phyloP scores from a whole-genome alignment of 75 land plant genomes.

The Pinus albicaulis region DNA sequence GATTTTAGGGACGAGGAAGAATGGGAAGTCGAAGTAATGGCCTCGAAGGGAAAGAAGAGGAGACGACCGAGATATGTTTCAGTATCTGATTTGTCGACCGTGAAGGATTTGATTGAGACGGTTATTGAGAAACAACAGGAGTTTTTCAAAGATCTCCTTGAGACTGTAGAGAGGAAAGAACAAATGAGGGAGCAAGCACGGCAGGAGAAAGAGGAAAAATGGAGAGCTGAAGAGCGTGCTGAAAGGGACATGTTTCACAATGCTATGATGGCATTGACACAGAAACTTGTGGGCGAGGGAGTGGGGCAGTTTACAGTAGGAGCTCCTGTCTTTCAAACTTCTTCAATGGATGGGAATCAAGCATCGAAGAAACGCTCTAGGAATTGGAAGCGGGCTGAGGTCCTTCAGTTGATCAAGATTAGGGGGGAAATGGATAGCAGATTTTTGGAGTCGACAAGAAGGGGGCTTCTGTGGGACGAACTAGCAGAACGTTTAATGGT shows the following conservation, averaged over 20 bases:
- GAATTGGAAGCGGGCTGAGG: slow-evolving; percentile 47
- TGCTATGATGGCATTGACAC: slow-evolving; percentile 14
- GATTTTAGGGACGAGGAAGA: slow-evolving; percentile 2
- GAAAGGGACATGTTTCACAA: slow-evolving; percentile 19
- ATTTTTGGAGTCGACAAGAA: slow-evolving; percentile 12
- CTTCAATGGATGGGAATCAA: slow-evolving; percentile 4
- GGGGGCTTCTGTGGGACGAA: slow-evolving; percentile 35
- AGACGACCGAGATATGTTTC: slow-evolving; percentile 16
- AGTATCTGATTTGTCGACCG: slow-evolving; percentile 28
- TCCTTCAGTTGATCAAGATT: slow-evolving; percentile 33
- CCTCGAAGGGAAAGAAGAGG: slow-evolving; percentile 9
- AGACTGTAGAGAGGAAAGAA: slow-evolving; percentile 19
- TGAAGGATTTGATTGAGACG: slow-evolving; percentile 11
- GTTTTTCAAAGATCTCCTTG: slow-evolving; percentile 7
- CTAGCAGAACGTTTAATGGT: slow-evolving; percentile 23
- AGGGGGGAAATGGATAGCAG: slow-evolving; percentile 30
- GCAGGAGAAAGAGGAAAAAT: slow-evolving; percentile 27
- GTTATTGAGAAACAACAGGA: slow-evolving; percentile 9
- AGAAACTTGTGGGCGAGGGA: slow-evolving; percentile 17
- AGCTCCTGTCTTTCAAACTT: not conserved
- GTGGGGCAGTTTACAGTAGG: slow-evolving; percentile 6
- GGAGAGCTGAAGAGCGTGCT: slow-evolving; percentile 25
- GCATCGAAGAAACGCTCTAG: slow-evolving; percentile 42
- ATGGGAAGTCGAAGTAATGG: not conserved
- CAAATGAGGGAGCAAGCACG: slow-evolving; percentile 18